Percentiles rank a stretch among this genome's conserved stretches.
Conservation (phyloP, 176 grass and related monocot species). For the Guadua angustifolia region DNA sequence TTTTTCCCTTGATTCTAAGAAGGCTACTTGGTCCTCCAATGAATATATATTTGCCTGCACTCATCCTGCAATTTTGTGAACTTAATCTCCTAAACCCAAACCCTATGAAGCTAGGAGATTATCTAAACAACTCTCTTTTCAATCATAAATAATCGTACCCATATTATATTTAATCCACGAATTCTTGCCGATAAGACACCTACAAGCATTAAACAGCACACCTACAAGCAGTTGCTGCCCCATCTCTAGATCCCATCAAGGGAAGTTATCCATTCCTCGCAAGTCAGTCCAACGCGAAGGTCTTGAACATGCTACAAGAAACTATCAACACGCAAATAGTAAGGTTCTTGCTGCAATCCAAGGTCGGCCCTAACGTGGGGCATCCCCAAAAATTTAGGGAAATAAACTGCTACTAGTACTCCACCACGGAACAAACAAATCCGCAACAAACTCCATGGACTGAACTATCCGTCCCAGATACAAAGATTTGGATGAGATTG, state of each 20-base stretch:
- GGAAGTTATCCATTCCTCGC: neutral
- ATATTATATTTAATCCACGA: neutral
- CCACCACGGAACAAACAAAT: no score
- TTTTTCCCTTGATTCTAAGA: constrained; percentile 5
- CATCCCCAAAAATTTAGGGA: no score
- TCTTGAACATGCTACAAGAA: neutral
- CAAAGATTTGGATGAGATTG: no score
- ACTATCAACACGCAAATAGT: constrained; percentile 9
- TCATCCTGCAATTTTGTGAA: neutral
- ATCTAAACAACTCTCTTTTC: constrained; percentile 4
- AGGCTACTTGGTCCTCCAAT: constrained; percentile 1
- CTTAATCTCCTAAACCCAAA: neutral
- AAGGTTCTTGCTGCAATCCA: neutral
- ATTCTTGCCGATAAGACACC: neutral
- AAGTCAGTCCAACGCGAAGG: neutral
- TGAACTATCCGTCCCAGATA: no score
- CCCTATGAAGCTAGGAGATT: neutral
- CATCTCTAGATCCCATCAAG: neutral
- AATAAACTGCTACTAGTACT: no score
- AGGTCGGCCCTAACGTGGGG: no score
- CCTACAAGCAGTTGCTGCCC: neutral
- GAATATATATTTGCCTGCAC: neutral
- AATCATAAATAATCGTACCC: constrained; percentile 2
- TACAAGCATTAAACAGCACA: neutral
- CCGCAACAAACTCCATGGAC: no score